A percentile compares a stretch with the other conserved stretches of the same genome.
Conservation (phyloP, 176 grass and related monocot species). For the Dactylis glomerata region DNA sequence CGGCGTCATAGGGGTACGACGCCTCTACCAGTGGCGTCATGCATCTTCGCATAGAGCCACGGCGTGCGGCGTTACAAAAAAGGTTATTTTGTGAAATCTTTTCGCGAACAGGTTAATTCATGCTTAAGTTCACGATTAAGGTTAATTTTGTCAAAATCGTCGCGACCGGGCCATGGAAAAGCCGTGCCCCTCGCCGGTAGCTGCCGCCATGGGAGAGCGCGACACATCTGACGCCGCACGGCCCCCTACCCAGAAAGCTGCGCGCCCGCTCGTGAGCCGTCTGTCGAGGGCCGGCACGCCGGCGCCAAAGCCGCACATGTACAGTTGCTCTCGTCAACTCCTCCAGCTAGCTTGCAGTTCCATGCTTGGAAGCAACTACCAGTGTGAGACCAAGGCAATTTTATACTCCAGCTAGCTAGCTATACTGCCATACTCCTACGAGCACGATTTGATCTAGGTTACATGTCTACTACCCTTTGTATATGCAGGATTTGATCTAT, state of each 20-base stretch:
- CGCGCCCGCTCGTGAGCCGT: not conserved
- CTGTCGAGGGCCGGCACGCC: constrained; percentile 10
- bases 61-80: too few relatives aligned
- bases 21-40: too few relatives aligned
- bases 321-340: constrained; percentile 11
- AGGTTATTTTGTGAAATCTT: too few relatives aligned
- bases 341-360: not conserved
- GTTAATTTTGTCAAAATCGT: too few relatives aligned
- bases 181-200: not conserved
- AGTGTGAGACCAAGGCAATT: not conserved
- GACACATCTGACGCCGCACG: constrained; percentile 15
- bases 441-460: not conserved
- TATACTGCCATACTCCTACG: not conserved
- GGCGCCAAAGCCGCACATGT: constrained; percentile 8
- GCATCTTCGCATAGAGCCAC: too few relatives aligned
- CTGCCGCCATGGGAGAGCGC: not conserved
- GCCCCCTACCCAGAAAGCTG: constrained; percentile 15
- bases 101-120: too few relatives aligned
- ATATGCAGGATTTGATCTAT: constrained; percentile 25
- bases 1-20: too few relatives aligned
- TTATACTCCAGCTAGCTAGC: not conserved
- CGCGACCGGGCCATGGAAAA: constrained; percentile 7
- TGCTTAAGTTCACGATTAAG: too few relatives aligned
- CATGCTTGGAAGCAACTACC: not conserved
- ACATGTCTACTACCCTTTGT: not conserved